Conservation (phyloP, 2,329 filamentous ascomycete species). For the Didymella arachidicola region DNA sequence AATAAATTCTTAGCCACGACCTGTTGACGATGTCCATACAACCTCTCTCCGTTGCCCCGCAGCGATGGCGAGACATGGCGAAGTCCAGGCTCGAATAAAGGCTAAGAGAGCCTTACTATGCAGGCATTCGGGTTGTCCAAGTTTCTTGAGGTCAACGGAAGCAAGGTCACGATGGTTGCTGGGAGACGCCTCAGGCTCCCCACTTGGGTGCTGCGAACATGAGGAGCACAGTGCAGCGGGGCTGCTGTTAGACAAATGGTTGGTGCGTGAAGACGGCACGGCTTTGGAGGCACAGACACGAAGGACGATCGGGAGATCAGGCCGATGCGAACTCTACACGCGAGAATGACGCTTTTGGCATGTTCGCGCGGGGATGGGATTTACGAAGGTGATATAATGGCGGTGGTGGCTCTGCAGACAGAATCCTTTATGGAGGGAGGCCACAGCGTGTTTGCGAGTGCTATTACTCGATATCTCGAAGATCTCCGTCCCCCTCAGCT, state of each 20-base stretch:
- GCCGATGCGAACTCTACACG: slow-evolving; percentile 20
- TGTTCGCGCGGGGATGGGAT: slow-evolving; percentile 9
- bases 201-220: slow-evolving; percentile 19
- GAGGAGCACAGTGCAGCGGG: slow-evolving; percentile 18
- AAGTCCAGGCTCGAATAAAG: background rate
- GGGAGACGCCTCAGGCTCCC: slow-evolving; percentile 14
- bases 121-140: slow-evolving; percentile 8
- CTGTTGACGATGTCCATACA: background rate
- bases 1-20: background rate
- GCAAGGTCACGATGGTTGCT: slow-evolving; percentile 21
- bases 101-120: slow-evolving; percentile 6
- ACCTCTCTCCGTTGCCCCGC: background rate
- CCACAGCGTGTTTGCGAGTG: background rate
- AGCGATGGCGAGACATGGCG: background rate
- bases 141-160: slow-evolving; percentile 13
- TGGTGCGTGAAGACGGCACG: slow-evolving; percentile 18
- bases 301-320: slow-evolving; percentile 20
- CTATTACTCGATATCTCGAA: background rate
- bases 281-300: slow-evolving; percentile 14
- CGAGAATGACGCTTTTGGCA: slow-evolving; percentile 5
- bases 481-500: background rate
- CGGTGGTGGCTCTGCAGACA: background rate
- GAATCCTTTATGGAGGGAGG: background rate
- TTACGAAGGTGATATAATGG: slow-evolving; percentile 3
- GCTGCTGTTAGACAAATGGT: slow-evolving; percentile 14